Base-by-base conservation (phyloP, 179 eudicot species). In the Dionaea muscipula region DNA sequence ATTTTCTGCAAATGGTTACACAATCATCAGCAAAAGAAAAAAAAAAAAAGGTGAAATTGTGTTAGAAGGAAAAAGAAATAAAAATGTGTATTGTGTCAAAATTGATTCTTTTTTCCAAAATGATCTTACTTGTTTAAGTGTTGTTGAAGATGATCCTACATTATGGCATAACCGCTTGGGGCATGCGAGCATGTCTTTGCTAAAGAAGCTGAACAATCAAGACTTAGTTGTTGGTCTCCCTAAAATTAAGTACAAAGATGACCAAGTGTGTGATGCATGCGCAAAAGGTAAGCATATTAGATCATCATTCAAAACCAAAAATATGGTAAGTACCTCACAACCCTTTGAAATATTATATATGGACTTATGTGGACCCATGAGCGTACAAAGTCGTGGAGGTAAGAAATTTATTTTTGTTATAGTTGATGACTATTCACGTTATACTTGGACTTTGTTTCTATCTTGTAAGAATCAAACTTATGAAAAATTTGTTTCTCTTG, bases 361-460 rank as follows among this genome's bases (percentile, higher is more conserved):
- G 27, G 52, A 52, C 21, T 20, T 61, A 2, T 52, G 58, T 60
- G 64, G 49, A 25, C 48, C 64, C 0, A 60, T 60, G 55, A 21
- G 47, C 1, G 17, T 37, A 0, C 3, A 1, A 37, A 38, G 57
- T 7, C 6, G 19, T 9, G 40, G 39, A 1, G 57, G 51, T 0
- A 39, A 27, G 12, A 8, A 25, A 3, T 60, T n/a, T 15, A 21
- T 51, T 0, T 25, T 37, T 23, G 59, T 58, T 1, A 6, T 65
- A 31, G 10, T 66, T 13, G 55, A 66, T 54, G 70, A 59, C 17
- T 66, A 35, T 23, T 59, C 58, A 2, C 7, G 45, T 8, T 57
- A 38, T 33, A 60, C 31, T 12, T 59, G 61, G 70, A 16, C 35
- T 0, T 0, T 47, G 1, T 60, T 59, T 27, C 19, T 66, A 0